phyloP scores from a whole-genome alignment of 352 stramenopile genomes.

The Pythium plurisporium region DNA sequence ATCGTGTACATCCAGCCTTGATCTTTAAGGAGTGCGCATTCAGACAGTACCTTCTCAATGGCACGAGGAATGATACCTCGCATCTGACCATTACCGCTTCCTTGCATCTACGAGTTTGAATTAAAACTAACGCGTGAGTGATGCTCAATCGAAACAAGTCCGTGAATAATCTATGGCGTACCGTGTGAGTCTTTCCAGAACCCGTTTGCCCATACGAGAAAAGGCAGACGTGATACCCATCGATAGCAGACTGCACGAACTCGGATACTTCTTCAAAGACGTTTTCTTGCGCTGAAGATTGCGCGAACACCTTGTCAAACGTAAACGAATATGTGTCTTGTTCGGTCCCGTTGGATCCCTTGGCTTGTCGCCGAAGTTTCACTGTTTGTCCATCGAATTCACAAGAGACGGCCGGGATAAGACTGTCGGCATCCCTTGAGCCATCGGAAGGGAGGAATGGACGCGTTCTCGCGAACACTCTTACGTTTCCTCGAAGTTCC shows the following conservation, averaged over 20 bases:
- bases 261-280: constrained; percentile 97
- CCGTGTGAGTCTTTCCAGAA: constrained; percentile 93
- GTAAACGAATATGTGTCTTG: constrained; percentile 81
- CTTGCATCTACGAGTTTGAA: constrained; percentile 98
- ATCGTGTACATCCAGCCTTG: constrained; percentile 95
- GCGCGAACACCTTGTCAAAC: constrained; percentile 97
- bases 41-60: constrained; percentile 94
- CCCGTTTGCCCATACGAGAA: constrained; percentile 96
- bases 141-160: too few species aligned
- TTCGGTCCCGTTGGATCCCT: constrained; percentile 32
- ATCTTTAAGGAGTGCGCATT: constrained; percentile 47
- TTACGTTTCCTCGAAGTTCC: constrained; percentile 98
- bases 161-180: constrained; percentile 18
- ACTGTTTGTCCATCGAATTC: constrained; percentile 70
- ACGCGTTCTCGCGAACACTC: constrained; percentile 94
- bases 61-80: constrained; percentile 96
- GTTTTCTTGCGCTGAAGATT: constrained; percentile 89
- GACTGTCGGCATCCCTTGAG: constrained; percentile 27
- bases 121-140: too few species aligned
- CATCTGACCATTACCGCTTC: constrained; percentile 93
- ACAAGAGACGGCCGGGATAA: constrained; percentile 40
- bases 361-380: constrained; percentile 47
- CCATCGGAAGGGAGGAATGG: constrained; percentile 86
- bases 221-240: constrained; percentile 96
- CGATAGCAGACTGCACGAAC: constrained; percentile 97